Evolutionary conservation across 306 rosid genomes (phyloP), one percentile per base, ranked within the genome.

Genomic region (Inga oerstediana): DNA sequence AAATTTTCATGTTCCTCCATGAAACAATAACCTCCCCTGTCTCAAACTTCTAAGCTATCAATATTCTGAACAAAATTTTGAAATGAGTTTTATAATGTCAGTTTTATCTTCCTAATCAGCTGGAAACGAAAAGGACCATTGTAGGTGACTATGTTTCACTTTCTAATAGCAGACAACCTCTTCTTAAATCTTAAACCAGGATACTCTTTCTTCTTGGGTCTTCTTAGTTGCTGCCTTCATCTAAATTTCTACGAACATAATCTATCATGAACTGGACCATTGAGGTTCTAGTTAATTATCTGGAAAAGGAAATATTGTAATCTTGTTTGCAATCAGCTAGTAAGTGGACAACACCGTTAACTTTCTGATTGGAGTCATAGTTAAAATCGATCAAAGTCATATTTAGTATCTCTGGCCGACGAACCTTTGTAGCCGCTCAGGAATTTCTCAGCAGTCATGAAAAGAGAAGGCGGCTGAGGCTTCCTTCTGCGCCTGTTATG

Each of bases 401-500:
- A 37, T 39, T 34, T 22, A 76, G 43, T 72, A 81, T 72, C 46
- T 64, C 27, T 56, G 19, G 16, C 41, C 46, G 19, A 79, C 24
- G 75, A 84, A 94, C 97, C 96, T 90, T 88, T 89, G 83, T 83
- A 91, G 73, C 82, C 35, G 62, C 83, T 74, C 67, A 70, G 78
- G 27, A 83, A 81, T 59, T 81, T 81, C 76, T 83, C 97, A n/a
- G 92, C 84, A 79, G 85, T 83, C 85, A 86, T 74, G 87, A 89
- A 77, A 78, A 90, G 87, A 75, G 94, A 80, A 8, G 91, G 90
- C 0, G 93, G 89, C 79, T 90, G 98, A 79, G 97, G 93, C 74
- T 94, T 93, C 89, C 97, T 90, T 82, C 97, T 79, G 66, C 97
- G 97, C 76, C 88, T 84, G 75, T 94, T 94, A 85, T 94, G 97